Base-by-base conservation (phyloP, 805 yeast genomes). In the Saturnispora zaruensis region DNA sequence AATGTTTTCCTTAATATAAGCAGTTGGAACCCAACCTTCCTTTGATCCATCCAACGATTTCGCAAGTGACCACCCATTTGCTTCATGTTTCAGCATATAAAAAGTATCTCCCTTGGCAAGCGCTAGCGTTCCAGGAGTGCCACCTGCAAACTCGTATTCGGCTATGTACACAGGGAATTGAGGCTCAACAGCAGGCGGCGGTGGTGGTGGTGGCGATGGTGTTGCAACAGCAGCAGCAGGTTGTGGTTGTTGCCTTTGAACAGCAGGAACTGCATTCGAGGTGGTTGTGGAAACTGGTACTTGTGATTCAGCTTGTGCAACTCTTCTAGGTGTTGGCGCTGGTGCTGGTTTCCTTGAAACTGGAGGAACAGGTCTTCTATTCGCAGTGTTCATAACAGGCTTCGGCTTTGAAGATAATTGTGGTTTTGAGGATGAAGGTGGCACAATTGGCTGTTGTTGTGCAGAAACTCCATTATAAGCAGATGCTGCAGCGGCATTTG, bases 11-110 rank as follows among this genome's bases (percentile, higher is more conserved):
- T 73, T 80, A 60, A 91, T 79, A 63, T 90, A 93, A n/a, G 90
- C 86, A 21, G 93, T 84, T 13, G 99, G 99, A 11, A 93, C 91
- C 99, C 99, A 93, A 5, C 99, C 99, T 64, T 89, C 93, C 50
- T 72, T 77, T 1, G 82, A 62, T 38, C 86, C 93, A 60, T 84
- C 90, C 53, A 83, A 64, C 32, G 79, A 73, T 63, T 84, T 85
- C 8, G 89, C 97, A 51, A 93, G 73, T 59, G 96, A 91, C 99
- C 99, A 93, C 16, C 96, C 96, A 54, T 87, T 90, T 43, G 82
- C 81, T 51, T 84, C 87, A 55, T 84, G 80, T 60, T 77, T 82
- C 3, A 81, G 69, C 32, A 93, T 79, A 53, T 79, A 79, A 34
- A 91, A 81, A 44, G 87, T 71, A 42, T 86, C 85, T 52, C 86